Base-by-base conservation (phyloP, 164 flowering plant genomes). In the Saururus chinensis region DNA sequence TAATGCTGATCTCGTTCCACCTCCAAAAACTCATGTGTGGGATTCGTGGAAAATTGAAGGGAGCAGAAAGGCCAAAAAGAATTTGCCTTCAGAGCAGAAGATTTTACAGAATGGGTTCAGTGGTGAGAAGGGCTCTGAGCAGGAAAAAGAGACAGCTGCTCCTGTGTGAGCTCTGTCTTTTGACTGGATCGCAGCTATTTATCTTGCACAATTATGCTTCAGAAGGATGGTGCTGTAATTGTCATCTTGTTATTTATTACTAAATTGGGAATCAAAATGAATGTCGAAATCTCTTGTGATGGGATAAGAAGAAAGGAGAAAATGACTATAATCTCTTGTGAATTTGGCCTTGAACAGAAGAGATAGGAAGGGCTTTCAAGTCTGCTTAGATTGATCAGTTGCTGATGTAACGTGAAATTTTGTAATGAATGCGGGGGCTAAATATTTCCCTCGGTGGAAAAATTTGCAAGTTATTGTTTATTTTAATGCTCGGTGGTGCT, bases 31-130 rank as follows among this genome's bases (percentile, higher is more conserved):
- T 25, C 70, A 74, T 23, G 75, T 84, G 4, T 85, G 83, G 89
- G 70, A 77, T 75, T 64, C 56, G 14, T 90, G 92, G 92, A 84
- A 77, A 64, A 59, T 77, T 20, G 95, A 86, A 56, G 89, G 80
- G 22, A 76, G 78, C 60, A 70, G 66, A 62, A 79, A 79, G 69
- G 76, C 79, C 25, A 75, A 35, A 75, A 77, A 81, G 72, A 77
- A 82, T 73, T 68, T 83, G 73, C 97, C 95, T 2, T 82, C 92
- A 0, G 98, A 93, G 74, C 80, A 85, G 30, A 88, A 64, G 65
- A 0, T 82, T 26, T 60, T 68, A 21, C 72, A 75, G 71, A 77
- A 77, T 66, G 84, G 82, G 35, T 22, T 6, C 48, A 45, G 40
- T 22, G 76, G 65, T 1, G 75, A 68, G 51, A 65, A 48, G 53